Evolutionary conservation across 192 early-diverging fungal species (phyloP).

Genomic region (Dispira parvispora): DNA sequence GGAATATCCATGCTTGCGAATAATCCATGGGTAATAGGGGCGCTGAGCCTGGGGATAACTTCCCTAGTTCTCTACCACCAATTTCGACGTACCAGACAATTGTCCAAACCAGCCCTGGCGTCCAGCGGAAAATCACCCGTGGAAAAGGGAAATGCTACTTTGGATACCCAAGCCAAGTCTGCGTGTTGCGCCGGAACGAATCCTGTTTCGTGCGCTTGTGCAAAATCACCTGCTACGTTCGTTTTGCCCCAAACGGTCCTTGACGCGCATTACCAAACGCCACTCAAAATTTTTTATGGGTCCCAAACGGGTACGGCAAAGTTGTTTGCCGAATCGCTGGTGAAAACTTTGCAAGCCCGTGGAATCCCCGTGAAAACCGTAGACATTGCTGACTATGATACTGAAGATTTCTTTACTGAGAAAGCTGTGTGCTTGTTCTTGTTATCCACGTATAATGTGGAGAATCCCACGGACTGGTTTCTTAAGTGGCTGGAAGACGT

Average conservation of each 20-base stretch:
- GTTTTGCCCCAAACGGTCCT: neutral
- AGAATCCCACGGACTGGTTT: conserved; percentile 54
- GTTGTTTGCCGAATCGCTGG: conserved; percentile 26
- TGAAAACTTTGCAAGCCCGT: conserved; percentile 12
- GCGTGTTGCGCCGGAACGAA: neutral
- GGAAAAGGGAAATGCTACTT: no score
- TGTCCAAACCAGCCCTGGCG: no score
- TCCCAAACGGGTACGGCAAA: conserved; percentile 39
- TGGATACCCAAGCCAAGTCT: neutral
- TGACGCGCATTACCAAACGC: conserved; percentile 11
- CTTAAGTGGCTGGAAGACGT: conserved; percentile 41
- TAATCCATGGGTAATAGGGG: neutral
- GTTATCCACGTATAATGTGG: conserved; percentile 47
- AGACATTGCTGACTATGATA: conserved; percentile 46
- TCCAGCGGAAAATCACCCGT: no score
- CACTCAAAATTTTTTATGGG: conserved; percentile 38
- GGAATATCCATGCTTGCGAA: no score
- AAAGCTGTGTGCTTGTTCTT: conserved; percentile 39
- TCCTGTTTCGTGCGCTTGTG: neutral
- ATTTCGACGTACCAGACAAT: neutral
- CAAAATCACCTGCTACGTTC: neutral
- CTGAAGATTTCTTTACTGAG: conserved; percentile 37
- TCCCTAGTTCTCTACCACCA: neutral
- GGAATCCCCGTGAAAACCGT: conserved; percentile 22
- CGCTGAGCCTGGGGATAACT: neutral